A percentile compares a stretch with the other conserved stretches of the same genome.
These are phyloP conservation scores for Artemisia tridentata DNA, from an alignment of 129 eudicot genomes.

Conservation along the genomic window DNA sequence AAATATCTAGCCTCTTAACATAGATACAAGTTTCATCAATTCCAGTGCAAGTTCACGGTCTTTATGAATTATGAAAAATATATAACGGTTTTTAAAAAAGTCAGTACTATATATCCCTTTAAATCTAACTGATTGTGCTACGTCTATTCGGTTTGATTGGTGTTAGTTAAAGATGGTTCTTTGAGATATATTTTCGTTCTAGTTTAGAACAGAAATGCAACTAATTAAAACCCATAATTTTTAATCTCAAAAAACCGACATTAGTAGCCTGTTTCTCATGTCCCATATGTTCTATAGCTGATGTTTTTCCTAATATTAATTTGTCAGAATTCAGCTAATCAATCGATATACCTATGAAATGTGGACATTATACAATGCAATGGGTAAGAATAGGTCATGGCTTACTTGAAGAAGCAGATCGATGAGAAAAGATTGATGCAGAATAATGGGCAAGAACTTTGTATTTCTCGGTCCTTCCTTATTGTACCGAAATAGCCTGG, in stretches of 20 bases:
- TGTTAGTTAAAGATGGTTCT: too few species aligned
- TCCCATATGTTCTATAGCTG: too few species aligned
- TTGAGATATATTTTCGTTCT: too few species aligned
- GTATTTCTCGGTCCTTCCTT: slow-evolving; percentile 11
- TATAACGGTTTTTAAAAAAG: neutral
- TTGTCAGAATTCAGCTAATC: neutral
- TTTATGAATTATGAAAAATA: neutral
- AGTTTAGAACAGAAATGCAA: too few species aligned
- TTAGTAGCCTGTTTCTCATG: too few species aligned
- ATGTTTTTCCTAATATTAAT: neutral
- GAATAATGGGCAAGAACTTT: neutral
- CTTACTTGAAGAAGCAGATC: slow-evolving; percentile 17
- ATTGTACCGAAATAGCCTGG: neutral
- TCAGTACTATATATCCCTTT: too few species aligned
- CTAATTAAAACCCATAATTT: too few species aligned
- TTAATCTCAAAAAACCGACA: too few species aligned
- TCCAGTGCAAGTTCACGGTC: neutral
- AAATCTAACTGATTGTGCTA: too few species aligned
- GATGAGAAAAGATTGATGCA: neutral
- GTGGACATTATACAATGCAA: slow-evolving; percentile 9
- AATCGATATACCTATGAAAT: neutral
- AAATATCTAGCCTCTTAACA: neutral
- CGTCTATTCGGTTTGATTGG: too few species aligned
- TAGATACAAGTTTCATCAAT: neutral
- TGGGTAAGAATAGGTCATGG: slow-evolving; percentile 1